Evolutionary conservation across 306 rosid genomes (phyloP), one percentile per base, ranked within the genome.

Genomic region (Trichosanthes cucumerina): DNA sequence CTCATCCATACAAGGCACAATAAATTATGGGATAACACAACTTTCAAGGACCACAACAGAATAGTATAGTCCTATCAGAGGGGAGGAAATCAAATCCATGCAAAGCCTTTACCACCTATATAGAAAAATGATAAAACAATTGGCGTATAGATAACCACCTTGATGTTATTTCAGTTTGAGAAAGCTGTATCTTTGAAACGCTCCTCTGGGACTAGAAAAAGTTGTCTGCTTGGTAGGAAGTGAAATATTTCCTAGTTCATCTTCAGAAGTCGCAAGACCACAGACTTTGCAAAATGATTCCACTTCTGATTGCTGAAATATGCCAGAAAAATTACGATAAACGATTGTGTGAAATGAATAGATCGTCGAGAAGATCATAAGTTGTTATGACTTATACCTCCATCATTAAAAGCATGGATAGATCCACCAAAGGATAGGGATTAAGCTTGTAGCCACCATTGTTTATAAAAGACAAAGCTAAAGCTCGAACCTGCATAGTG

Each of bases 391-490:
- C 73, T 69, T 65, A 71, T 88, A 93, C 98, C 98, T 84, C 84
- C 92, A 92, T 91, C 88, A 91, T 88, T 84, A 95, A 82, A 79
- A 84, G 85, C 65, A 80, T 81, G 56, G 96, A 88, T 26, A 95
- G 88, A 80, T 86, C 83, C 8, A 78, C 46, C 79, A 95, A 64
- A 69, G 96, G 91, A 82, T 90, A 95, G 19, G 96, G 93, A 81
- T 89, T 90, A 86, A 92, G 98, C 86, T 92, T 95, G 91, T 95
- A 92, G 58, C 96, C 90, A 26, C 89, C 86, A 79, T 82, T 87
- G 75, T 92, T 90, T 80, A 93, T 88, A 78, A 84, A 95, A 1
- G 91, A 86, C 83, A 95, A 81, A 66, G 95, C 98, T 83, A 91
- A 76, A 2, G 78, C 88, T 79, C 97, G 92, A 76, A 89, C 89